Base-by-base conservation (phyloP, 192 early-diverging fungal species). In the Gonapodya prolifera region DNA sequence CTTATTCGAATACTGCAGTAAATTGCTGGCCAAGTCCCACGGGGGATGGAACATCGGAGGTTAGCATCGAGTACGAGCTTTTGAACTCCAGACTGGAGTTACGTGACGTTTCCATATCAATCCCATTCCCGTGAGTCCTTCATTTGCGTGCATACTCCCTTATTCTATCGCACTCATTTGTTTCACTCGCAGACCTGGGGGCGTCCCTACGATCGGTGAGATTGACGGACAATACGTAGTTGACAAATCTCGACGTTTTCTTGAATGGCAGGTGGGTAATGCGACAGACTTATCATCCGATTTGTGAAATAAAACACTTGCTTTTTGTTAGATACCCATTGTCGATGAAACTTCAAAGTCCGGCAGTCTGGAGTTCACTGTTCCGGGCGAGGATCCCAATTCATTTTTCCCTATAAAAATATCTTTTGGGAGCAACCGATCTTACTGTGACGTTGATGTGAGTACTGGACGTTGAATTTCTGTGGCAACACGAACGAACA, bases 11-110 rank as follows among this genome's bases (percentile, higher is more conserved):
- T 2, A 13, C 23, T 80, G 35, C 35, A 92, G 91, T 98, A 82
- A 99, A 94, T 85, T 99, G 97, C 87, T 99, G 97, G 97, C 96
- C 97, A 30, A 92, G 95, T 28, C 95, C 93, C 33, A 87, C 90
- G 33, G 95, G 91, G 70, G 91, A 86, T 81, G 96, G 97, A 1
- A 87, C 90, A 0, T 91, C 91, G 69, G 96, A 96, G 82, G 97
- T 99, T 30, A 99, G 94, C 78, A 95, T 98, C 75, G 97, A 99
- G 82, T 99, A 97, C 79, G 95, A 97, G 81, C 86, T 97, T 70
- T 92, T 90, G 80, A 84, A 87, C 75, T 82, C 88, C 29, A 84
- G 86, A 69, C 88, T 97, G 75, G 92, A 91, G 81, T 87, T 99
- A 16, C 88, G 91, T 29, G 92, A 94, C 69, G 95, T 99, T 31